Conservation (phyloP, 208 protist genomes). For the Balamuthia mandrillaris region DNA sequence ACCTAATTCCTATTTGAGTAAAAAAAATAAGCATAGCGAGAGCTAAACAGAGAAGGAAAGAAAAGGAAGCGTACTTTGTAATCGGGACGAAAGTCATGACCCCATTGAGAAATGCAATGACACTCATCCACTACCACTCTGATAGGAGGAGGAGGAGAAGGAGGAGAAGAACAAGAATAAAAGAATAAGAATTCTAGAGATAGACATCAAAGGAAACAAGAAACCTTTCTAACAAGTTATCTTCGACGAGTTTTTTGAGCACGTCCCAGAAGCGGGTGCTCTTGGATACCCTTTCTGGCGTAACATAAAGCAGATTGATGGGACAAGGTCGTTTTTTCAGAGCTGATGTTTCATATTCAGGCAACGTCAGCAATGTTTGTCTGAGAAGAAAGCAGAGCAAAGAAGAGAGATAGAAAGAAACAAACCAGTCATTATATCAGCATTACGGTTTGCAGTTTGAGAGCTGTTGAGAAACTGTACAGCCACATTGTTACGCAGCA, state of each 20-base stretch:
- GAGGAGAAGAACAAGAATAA: too few relatives aligned
- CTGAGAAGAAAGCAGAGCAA: background rate
- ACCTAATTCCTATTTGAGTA: slow-evolving; percentile 32
- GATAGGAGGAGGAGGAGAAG: background rate
- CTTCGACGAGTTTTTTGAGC: background rate
- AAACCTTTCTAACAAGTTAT: slow-evolving; percentile 24
- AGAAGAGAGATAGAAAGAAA: background rate
- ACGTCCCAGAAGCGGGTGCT: background rate
- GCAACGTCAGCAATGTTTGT: background rate
- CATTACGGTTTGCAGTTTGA: background rate
- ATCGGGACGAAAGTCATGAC: slow-evolving; percentile 81
- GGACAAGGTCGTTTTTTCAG: background rate
- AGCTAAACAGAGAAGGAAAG: background rate
- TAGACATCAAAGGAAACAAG: too few relatives aligned
- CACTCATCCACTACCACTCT: slow-evolving; percentile 81
- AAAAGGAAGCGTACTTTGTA: slow-evolving; percentile 51
- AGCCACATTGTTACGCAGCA: too few relatives aligned
- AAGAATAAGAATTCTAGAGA: background rate
- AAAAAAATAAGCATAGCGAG: background rate
- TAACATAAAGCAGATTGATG: slow-evolving; percentile 74
- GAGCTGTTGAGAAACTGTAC: too few relatives aligned
- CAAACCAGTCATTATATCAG: background rate
- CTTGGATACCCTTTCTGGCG: slow-evolving; percentile 71
- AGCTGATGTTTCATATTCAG: background rate
- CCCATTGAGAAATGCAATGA: slow-evolving; percentile 84